phyloP scores from a whole-genome alignment of 2,329 filamentous ascomycete species.

The Pseudogymnoascus sp. region DNA sequence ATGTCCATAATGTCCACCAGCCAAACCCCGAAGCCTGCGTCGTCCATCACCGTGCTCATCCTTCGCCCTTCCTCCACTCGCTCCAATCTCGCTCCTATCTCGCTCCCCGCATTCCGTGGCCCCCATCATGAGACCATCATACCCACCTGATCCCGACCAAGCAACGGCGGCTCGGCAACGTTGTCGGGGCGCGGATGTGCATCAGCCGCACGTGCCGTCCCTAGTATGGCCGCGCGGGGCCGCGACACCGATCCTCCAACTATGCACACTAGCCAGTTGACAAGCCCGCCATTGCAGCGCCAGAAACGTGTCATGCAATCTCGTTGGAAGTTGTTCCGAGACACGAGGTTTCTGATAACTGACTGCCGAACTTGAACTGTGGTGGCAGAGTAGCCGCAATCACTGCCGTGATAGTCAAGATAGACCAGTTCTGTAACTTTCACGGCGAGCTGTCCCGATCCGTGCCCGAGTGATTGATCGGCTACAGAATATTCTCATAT shows the following conservation, averaged over 20 bases:
- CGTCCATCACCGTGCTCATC: not conserved
- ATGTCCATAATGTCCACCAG: not conserved
- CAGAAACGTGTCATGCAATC: not conserved
- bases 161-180: constrained; percentile 1
- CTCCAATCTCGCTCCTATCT: not conserved
- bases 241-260: not conserved
- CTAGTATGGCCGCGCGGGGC: not conserved
- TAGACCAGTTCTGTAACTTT: not conserved
- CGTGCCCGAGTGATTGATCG: not conserved
- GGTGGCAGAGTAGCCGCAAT: not conserved
- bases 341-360: not conserved
- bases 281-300: not conserved
- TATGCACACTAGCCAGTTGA: not conserved
- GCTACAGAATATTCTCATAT: not conserved
- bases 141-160: not conserved
- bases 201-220: constrained; percentile 6
- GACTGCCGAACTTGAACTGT: not conserved
- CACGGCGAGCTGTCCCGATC: not conserved
- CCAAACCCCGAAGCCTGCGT: not conserved
- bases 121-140: not conserved
- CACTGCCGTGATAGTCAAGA: not conserved
- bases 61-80: not conserved
- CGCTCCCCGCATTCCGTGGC: not conserved
- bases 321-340: not conserved
- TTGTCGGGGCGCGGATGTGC: not conserved